These are phyloP conservation scores for Diaporthe citri DNA, from an alignment of 2,329 filamentous ascomycete genomes.

Conservation along the genomic window DNA sequence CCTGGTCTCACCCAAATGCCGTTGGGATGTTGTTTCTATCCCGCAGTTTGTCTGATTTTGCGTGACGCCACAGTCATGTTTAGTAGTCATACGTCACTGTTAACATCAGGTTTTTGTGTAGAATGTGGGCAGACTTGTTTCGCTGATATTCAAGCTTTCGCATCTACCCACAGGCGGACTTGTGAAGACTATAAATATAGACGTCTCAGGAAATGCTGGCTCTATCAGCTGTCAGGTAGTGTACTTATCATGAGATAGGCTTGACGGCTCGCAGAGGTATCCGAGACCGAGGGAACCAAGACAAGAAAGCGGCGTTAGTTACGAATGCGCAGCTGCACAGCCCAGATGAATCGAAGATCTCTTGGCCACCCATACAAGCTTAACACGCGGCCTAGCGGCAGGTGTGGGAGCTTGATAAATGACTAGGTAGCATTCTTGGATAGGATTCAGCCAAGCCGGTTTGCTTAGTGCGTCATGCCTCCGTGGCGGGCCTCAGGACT, in stretches of 20 bases:
- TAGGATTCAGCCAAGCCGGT: slow-evolving; percentile 22
- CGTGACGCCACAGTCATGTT: too few relatives aligned
- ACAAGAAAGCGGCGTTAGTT: slow-evolving; percentile 23
- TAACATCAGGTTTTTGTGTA: too few relatives aligned
- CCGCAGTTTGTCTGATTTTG: too few relatives aligned
- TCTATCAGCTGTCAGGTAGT: not conserved
- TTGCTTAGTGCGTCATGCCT: slow-evolving; percentile 25
- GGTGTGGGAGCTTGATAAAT: slow-evolving; percentile 22
- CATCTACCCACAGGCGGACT: not conserved
- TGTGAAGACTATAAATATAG: not conserved
- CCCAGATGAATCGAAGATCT: slow-evolving; percentile 18
- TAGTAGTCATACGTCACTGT: too few relatives aligned
- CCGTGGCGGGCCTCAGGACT: slow-evolving; percentile 13
- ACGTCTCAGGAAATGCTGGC: not conserved
- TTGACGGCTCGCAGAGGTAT: not conserved
- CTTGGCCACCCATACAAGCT: slow-evolving; percentile 2
- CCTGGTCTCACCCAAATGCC: too few relatives aligned
- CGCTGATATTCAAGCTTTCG: not conserved
- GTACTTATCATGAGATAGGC: not conserved
- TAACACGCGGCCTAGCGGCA: slow-evolving; percentile 27
- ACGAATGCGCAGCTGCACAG: slow-evolving; percentile 20
- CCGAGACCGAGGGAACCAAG: not conserved
- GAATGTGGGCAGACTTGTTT: too few relatives aligned
- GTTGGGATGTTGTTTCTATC: too few relatives aligned
- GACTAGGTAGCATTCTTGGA: slow-evolving; percentile 9